Evolutionary conservation across 768 basidiomycete species (phyloP).

Genomic region (Mycena belliarum): DNA sequence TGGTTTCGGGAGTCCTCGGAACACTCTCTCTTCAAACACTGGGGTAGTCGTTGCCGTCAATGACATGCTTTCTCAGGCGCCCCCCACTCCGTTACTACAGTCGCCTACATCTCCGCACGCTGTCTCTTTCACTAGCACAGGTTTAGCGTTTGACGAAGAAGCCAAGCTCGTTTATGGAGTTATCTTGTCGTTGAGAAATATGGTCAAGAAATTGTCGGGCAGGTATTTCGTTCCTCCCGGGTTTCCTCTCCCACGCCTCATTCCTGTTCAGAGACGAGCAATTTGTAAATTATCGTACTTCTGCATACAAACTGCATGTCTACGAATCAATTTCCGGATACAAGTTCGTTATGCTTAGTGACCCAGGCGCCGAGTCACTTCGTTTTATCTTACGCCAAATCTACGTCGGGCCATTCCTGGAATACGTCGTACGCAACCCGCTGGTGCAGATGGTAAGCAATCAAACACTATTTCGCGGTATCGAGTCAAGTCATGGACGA

Average conservation of each 20-base stretch:
- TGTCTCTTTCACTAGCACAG: constrained; percentile 44
- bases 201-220: constrained; percentile 92
- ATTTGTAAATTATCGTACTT: constrained; percentile 89
- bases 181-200: constrained; percentile 85
- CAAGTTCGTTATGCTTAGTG: constrained; percentile 94
- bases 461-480: no score
- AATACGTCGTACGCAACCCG: constrained; percentile 93
- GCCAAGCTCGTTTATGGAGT: constrained; percentile 97
- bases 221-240: constrained; percentile 46
- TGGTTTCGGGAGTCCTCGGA: constrained; percentile 57
- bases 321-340: constrained; percentile 91
- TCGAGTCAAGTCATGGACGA: no score
- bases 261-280: constrained; percentile 71
- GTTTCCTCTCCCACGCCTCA: neutral
- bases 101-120: constrained; percentile 31
- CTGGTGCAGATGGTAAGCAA: constrained; percentile 79
- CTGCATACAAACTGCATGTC: constrained; percentile 89
- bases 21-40: constrained; percentile 63
- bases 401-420: constrained; percentile 91
- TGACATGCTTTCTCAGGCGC: constrained; percentile 38
- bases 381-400: constrained; percentile 84
- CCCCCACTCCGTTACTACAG: constrained; percentile 39
- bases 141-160: constrained; percentile 94
- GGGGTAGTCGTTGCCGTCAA: constrained; percentile 69
- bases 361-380: constrained; percentile 81